Evolutionary conservation across 805 yeast genomes (phyloP), one percentile per base, ranked within the genome.

Genomic region (Saccharomycopsis javanensis): DNA sequence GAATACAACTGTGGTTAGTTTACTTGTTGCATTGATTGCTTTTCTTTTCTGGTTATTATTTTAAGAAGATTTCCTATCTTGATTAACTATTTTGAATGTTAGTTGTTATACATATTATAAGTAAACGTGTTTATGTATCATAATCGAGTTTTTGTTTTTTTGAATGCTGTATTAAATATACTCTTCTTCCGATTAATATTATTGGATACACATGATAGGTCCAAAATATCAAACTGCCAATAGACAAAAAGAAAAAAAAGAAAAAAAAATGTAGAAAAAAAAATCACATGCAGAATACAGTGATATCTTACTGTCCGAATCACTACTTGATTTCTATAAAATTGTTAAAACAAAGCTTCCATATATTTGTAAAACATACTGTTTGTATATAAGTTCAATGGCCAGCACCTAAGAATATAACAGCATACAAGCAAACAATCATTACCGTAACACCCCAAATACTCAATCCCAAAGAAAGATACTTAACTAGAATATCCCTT

Each of bases 381-480:
- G 6, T 20, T 13, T 20, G 5, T 42, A 13, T 42, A 23, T 42
- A 42, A 53, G 33, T 15, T 25, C 53, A 68, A 57, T 68, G 70
- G 2, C 62, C 66, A 16, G 71, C 69, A 15, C 71, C 70, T 20
- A 69, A 57, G 55, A 70, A 68, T n/a, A 71, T 45, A 4, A 71
- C 68, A 2, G 70, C 70, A 31, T 71, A 67, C 35, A 78, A 69
- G 57, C 88, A 82, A 23, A 82, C 75, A 16, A 77, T 66, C 79
- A 82, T 79, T 11, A 83, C 86, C 2, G 71, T 56, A 16, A 81
- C 65, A 2, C 90, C 90, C 85, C 86, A 83, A 13, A 73, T 53
- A 2, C 74, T 69, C 63, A 84, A 72, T 2, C 68, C 73, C 55
- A 80, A 65, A 1, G 84, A 78, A 2, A 72, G 70, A 56, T 66